Base-by-base conservation (phyloP, 192 early-diverging fungal species). In the Glomus cerebriforme region DNA sequence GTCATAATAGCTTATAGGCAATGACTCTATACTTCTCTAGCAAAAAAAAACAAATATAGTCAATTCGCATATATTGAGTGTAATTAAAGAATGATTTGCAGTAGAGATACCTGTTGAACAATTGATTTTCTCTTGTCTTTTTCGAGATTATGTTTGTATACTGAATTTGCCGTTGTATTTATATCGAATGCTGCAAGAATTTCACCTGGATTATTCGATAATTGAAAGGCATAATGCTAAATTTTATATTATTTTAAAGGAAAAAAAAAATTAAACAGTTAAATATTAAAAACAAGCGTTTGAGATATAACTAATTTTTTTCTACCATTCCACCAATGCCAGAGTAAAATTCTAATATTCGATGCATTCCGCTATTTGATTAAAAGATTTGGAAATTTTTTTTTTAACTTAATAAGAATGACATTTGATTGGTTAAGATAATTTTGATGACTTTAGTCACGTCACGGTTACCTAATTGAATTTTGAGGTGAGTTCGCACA, bases 161-260 rank as follows among this genome's bases (percentile, higher is more conserved):
- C 91, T 1, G 86, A 83, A 86, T 99, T 98, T 32, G 96, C 95
- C 29, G 94, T 91, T 7, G 88, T 88, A 83, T 98, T 99, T 73
- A 99, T 95, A 85, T 99, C 98, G 82, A 97, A 99, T 2, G 96
- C 92, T n/a, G 91, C 92, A 1, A 94, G 80, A 59, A 99, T 91
- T 26, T 90, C 70, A 31, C 87, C 85, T 43, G 84, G 76, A 64
- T 90, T 87, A 12, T 84, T 82, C 7, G 95, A 91, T 31, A 83
- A 79, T 49, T 89, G 83, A 58, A 96, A 90, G 59, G 93, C 94
- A 88, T 91, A 94, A 84, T 94, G 94, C 94, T 90, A 58, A n/a
- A 58, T n/a, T n/a, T 26, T n/a, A 19, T 59, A 27, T 27, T 35
- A 59, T 26, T 34, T 60, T 1, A 83, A 43, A 22, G 49, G 37